Evolutionary conservation across 2,329 filamentous ascomycete genomes (phyloP).

Genomic region (Penicillium corylophilum): DNA sequence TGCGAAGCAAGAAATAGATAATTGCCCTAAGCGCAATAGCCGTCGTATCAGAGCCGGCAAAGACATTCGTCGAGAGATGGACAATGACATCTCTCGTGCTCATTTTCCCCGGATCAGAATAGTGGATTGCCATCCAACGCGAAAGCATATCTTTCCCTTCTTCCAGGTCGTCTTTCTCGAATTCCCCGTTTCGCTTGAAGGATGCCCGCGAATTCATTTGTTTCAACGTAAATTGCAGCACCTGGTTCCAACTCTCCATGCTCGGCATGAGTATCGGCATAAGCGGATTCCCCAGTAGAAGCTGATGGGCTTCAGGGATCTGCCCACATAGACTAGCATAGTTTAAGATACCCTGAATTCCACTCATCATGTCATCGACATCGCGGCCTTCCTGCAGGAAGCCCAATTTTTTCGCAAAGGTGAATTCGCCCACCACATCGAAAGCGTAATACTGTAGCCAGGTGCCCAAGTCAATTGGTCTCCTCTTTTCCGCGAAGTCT

Average conservation of each 20-base stretch:
- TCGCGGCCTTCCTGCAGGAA: slow-evolving; percentile 45
- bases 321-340: slow-evolving; percentile 32
- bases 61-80: slow-evolving; percentile 29
- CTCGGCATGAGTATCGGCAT: slow-evolving; percentile 32
- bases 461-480: slow-evolving; percentile 10
- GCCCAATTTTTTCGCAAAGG: slow-evolving; percentile 43
- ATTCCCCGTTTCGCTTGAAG: slow-evolving; percentile 27
- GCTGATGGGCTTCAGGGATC: slow-evolving; percentile 26
- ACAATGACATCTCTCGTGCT: slow-evolving; percentile 30
- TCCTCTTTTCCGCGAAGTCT: slow-evolving; percentile 9
- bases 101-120: slow-evolving; percentile 27
- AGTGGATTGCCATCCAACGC: slow-evolving; percentile 30
- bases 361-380: slow-evolving; percentile 36
- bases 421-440: slow-evolving; percentile 44
- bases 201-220: slow-evolving; percentile 29
- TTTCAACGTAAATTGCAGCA: slow-evolving; percentile 34
- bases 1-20: too few relatives aligned
- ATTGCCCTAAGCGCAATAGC: slow-evolving; percentile 42
- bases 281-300: slow-evolving; percentile 30
- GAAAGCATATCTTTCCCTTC: slow-evolving; percentile 33
- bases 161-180: slow-evolving; percentile 18
- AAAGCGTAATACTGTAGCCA: slow-evolving; percentile 40
- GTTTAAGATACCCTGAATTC: slow-evolving; percentile 29
- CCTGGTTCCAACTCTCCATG: slow-evolving; percentile 38
- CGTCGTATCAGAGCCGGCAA: slow-evolving; percentile 33